Evolutionary conservation across 2,329 filamentous ascomycete species (phyloP), one percentile per base, ranked within the genome.

Genomic region (Colletotrichum sp.): DNA sequence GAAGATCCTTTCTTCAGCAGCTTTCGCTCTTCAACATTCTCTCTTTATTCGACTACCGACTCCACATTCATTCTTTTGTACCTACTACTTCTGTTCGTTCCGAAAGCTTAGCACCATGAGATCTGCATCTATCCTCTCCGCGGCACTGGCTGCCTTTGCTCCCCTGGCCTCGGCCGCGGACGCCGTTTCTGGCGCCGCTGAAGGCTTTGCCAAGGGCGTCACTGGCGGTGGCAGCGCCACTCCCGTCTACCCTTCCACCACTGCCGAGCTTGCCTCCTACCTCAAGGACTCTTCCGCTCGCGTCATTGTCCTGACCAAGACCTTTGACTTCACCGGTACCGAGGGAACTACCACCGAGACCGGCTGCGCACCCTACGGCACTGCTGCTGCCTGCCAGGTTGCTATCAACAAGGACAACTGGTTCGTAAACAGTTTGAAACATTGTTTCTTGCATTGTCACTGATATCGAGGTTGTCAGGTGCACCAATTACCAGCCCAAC

Each of bases 381-480:
- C 72, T 44, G 67, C 81, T 13, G 83, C 88, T 4, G 83, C 75
- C 13, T 91, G 92, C 83, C 91, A 93, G 85, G 79, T 88, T 57
- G 89, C 91, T 78, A 92, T 93, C 82, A 90, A 92, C 85, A 85
- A 90, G 85, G 84, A 92, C 81, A 80, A 87, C 80, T 91, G 90
- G 88, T 60, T 10, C 6, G 57, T 60, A 21, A 12, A 49, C 9
- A 21, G 0, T 49, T 0, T 49, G 18, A 44, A 10, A n/a, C 39
- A 44, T 12, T n/a, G 39, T n/a, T 44, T n/a, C 18, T 44, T 44
- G 39, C 18, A n/a, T n/a, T 44, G 5, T 44, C 0, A n/a, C 39
- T 49, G 39, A 49, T 6, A 4, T 49, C 18, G 18, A 62, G 28
- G 18, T 4, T 52, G 10, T 21, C 26, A 26, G 24, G 88, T 93